Evolutionary conservation across 306 rosid species (phyloP).

Genomic region (Trifolium subterraneum): DNA sequence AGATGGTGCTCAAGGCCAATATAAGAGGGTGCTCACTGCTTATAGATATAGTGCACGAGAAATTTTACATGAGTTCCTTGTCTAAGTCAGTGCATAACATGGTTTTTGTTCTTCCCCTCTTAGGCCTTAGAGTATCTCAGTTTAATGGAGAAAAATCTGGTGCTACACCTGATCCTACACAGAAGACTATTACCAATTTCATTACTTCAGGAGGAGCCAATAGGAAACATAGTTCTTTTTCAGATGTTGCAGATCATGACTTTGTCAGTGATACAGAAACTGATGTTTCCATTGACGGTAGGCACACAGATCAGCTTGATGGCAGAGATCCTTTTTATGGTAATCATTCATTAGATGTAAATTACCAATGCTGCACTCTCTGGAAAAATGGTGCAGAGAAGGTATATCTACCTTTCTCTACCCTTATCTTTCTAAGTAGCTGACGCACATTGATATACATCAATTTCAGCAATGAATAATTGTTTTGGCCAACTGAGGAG

Average conservation of each 20-base stretch:
- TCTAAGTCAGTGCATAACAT: conserved; percentile 37
- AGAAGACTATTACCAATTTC: conserved; percentile 72
- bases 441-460: conserved; percentile 34
- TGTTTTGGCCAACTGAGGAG: conserved; percentile 29
- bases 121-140: conserved; percentile 87
- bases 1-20: conserved; percentile 29
- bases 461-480: conserved; percentile 28
- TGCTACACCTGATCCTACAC: conserved; percentile 66
- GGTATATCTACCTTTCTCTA: conserved; percentile 29
- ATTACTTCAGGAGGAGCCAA: conserved; percentile 57
- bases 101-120: conserved; percentile 33
- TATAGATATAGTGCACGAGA: conserved; percentile 20
- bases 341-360: conserved; percentile 43
- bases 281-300: conserved; percentile 43
- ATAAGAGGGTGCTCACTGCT: conserved; percentile 24
- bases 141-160: conserved; percentile 61
- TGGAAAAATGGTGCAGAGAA: conserved; percentile 45
- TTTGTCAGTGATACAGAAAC: conserved; percentile 55
- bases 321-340: conserved; percentile 46
- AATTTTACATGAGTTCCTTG: conserved; percentile 32
- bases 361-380: conserved; percentile 41
- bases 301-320: conserved; percentile 45
- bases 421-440: conserved; percentile 2
- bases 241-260: conserved; percentile 44
- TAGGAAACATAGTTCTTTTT: conserved; percentile 48